A percentile compares a stretch with the other conserved stretches of the same genome.
phyloP scores from a whole-genome alignment of 805 yeast species.

The Yamadazyma olivae region DNA sequence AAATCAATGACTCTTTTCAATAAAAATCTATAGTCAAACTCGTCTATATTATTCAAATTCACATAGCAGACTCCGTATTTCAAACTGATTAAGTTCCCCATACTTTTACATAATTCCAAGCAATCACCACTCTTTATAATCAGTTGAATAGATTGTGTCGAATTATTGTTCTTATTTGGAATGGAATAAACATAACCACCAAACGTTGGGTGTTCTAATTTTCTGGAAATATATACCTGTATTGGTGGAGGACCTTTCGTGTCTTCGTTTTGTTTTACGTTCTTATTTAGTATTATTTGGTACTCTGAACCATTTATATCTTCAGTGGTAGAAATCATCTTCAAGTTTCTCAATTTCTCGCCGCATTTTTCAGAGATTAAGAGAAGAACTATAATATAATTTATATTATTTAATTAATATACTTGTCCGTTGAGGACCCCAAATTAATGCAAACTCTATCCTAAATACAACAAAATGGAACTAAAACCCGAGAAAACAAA shows the following conservation, averaged over 20 bases:
- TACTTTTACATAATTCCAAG: slow-evolving; percentile 10
- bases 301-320: slow-evolving; percentile 8
- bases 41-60: slow-evolving; percentile 9
- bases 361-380: too few species aligned
- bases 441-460: slow-evolving; percentile 45
- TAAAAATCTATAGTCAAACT: slow-evolving; percentile 10
- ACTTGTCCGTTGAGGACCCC: slow-evolving; percentile 53
- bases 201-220: slow-evolving; percentile 4
- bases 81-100: slow-evolving; percentile 10
- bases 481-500: slow-evolving; percentile 19
- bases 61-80: slow-evolving; percentile 11
- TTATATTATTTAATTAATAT: slow-evolving; percentile 8
- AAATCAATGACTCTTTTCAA: slow-evolving; percentile 3
- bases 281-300: slow-evolving; percentile 6
- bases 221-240: slow-evolving; percentile 10
- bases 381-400: too few species aligned
- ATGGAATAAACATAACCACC: slow-evolving; percentile 15
- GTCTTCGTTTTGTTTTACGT: background rate
- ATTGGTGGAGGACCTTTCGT: slow-evolving; percentile 7
- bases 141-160: slow-evolving; percentile 5
- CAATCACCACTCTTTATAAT: slow-evolving; percentile 9
- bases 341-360: too few species aligned
- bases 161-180: too few species aligned
- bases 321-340: background rate
- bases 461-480: slow-evolving; percentile 17